These are phyloP conservation scores for Eucalyptus cloeziana DNA, from an alignment of 345 rosid species.

Conservation along the genomic window DNA sequence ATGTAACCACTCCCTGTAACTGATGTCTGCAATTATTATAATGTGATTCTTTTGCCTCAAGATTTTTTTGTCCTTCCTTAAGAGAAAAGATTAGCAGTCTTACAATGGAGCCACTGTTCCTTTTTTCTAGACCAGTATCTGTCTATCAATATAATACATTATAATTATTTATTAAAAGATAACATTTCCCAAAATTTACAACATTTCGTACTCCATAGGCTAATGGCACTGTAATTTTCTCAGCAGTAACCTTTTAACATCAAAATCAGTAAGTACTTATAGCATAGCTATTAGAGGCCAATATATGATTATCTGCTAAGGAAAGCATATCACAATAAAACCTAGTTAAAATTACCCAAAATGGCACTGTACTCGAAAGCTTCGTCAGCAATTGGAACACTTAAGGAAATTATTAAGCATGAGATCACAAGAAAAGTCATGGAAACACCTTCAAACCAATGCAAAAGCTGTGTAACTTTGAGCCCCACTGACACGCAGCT, in stretches of 20 bases:
- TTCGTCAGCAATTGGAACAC: not conserved
- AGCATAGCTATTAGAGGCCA: not conserved
- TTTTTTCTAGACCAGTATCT: not conserved
- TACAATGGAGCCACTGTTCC: not conserved
- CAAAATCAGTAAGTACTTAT: not conserved
- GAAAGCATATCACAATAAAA: not conserved
- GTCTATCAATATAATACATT: not conserved
- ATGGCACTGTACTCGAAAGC: not conserved
- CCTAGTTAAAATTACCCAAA: not conserved
- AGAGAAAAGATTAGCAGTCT: not conserved
- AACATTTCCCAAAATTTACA: not conserved
- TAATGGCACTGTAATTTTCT: not conserved
- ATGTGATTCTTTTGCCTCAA: not conserved
- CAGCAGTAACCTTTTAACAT: not conserved
- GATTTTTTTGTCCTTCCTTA: not conserved
- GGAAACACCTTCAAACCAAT: constrained; percentile 80
- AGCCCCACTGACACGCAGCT: constrained; percentile 82
- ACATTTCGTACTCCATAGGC: not conserved
- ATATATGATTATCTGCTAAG: not conserved
- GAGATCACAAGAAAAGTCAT: not conserved
- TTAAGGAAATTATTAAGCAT: not conserved
- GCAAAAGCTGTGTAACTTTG: constrained; percentile 89
- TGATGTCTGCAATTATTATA: not conserved
- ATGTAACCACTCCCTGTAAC: not conserved
- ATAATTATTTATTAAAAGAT: not conserved